Evolutionary conservation across 495 filamentous ascomycete genomes (phyloP).

Genomic region (Xylaria castorea): DNA sequence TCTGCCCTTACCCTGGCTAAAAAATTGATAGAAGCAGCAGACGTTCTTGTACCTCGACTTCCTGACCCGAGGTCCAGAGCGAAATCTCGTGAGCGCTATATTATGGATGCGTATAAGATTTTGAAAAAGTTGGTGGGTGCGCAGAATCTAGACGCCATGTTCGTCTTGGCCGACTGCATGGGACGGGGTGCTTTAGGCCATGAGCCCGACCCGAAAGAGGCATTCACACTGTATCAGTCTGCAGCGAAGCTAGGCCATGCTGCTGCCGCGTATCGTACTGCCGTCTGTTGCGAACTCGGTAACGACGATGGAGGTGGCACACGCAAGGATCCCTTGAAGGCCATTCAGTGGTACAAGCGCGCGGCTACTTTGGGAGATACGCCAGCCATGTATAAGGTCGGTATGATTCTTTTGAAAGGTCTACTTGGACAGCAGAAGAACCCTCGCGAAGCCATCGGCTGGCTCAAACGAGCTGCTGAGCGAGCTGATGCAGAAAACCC

Average conservation of each 20-base stretch:
- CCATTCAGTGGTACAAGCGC: constrained; percentile 97
- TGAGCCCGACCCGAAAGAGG: constrained; percentile 83
- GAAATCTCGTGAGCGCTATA: constrained; percentile 82
- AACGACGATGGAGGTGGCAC: constrained; percentile 92
- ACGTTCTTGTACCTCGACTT: constrained; percentile 72
- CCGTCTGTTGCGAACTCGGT: constrained; percentile 98
- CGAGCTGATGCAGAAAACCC: constrained; percentile 88
- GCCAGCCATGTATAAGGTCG: constrained; percentile 97
- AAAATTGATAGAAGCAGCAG: constrained; percentile 84
- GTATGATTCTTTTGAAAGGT: constrained; percentile 92
- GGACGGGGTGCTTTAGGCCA: constrained; percentile 73
- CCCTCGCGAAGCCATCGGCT: constrained; percentile 81
- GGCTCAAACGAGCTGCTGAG: constrained; percentile 93
- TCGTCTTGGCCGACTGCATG: constrained; percentile 89
- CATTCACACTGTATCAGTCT: constrained; percentile 90
- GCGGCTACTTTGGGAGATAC: constrained; percentile 88
- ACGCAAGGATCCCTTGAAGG: constrained; percentile 86
- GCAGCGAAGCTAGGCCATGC: constrained; percentile 88
- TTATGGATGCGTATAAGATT: constrained; percentile 85
- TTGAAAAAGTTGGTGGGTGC: constrained; percentile 80
- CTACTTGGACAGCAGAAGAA: constrained; percentile 89
- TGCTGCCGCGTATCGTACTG: constrained; percentile 88
- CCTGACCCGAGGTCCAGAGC: constrained; percentile 77
- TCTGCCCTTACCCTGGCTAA: constrained; percentile 78
- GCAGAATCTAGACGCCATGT: constrained; percentile 81